Conservation (phyloP, 1,284 basidiomycete genomes). For the Filobasidium uniguttulatum region DNA sequence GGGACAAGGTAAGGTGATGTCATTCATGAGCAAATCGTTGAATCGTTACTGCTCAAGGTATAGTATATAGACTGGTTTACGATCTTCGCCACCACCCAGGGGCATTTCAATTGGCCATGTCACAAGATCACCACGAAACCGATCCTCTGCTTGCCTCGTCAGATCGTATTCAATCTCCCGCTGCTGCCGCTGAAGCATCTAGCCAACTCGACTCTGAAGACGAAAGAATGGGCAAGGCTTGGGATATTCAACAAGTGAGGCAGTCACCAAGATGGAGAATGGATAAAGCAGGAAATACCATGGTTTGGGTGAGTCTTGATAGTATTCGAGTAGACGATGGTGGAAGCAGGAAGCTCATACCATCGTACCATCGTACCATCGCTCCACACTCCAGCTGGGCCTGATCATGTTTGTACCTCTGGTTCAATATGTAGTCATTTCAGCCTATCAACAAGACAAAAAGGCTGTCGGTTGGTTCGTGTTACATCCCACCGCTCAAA, state of each 20-base stretch:
- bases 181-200: conserved; percentile 4
- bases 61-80: no score
- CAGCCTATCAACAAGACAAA: conserved; percentile 16
- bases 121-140: no score
- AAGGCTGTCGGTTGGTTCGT: conserved; percentile 22
- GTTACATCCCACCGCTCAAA: conserved; percentile 30
- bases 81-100: no score
- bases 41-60: no score
- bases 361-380: not conserved
- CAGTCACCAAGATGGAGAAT: not conserved
- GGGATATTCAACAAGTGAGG: conserved; percentile 6
- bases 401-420: conserved; percentile 25
- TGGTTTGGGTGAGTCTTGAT: conserved; percentile 1
- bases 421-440: conserved; percentile 25
- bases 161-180: no score
- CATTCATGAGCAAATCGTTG: no score
- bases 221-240: conserved; percentile 9
- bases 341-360: no score
- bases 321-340: not conserved
- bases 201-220: conserved; percentile 11
- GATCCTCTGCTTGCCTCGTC: no score
- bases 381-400: conserved; percentile 16
- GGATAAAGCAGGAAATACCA: conserved; percentile 5
- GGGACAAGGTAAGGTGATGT: not conserved
- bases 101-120: no score